phyloP scores from a whole-genome alignment of 1,139 yeast genomes.

The Yamadazyma dushanensis region DNA sequence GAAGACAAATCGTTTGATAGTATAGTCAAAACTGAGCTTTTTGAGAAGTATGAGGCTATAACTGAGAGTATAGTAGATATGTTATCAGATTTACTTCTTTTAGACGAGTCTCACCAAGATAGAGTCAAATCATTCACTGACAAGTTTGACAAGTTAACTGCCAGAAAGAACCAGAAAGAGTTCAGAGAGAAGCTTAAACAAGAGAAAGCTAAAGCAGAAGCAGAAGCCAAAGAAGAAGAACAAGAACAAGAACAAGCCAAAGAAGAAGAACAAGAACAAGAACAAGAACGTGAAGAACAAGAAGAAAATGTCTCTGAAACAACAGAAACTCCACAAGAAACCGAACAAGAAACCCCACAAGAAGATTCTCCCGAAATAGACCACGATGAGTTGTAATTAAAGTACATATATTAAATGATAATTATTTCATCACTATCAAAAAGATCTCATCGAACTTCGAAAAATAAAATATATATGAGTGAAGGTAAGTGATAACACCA shows the following conservation, averaged over 20 bases:
- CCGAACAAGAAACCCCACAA: constrained; percentile 1
- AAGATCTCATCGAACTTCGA: constrained; percentile 1
- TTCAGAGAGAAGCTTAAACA: constrained; percentile 32
- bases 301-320: constrained; percentile 22
- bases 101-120: constrained; percentile 42
- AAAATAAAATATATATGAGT: no score
- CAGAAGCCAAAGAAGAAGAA: constrained; percentile 16
- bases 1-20: constrained; percentile 26
- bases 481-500: constrained; percentile 7
- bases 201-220: constrained; percentile 19
- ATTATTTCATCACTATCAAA: neutral
- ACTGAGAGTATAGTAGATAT: constrained; percentile 35
- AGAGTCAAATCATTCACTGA: constrained; percentile 38
- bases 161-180: constrained; percentile 38
- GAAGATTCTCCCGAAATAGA: constrained; percentile 8
- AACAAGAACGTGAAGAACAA: constrained; percentile 11
- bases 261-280: constrained; percentile 16
- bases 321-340: neutral
- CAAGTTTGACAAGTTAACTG: constrained; percentile 32
- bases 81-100: constrained; percentile 28
- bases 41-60: constrained; percentile 33
- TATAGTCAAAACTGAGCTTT: constrained; percentile 33
- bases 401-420: neutral
- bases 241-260: constrained; percentile 15
- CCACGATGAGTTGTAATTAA: constrained; percentile 10